These are phyloP conservation scores for Tulasnella sp. DNA, from an alignment of 768 basidiomycete genomes.

Conservation along the genomic window DNA sequence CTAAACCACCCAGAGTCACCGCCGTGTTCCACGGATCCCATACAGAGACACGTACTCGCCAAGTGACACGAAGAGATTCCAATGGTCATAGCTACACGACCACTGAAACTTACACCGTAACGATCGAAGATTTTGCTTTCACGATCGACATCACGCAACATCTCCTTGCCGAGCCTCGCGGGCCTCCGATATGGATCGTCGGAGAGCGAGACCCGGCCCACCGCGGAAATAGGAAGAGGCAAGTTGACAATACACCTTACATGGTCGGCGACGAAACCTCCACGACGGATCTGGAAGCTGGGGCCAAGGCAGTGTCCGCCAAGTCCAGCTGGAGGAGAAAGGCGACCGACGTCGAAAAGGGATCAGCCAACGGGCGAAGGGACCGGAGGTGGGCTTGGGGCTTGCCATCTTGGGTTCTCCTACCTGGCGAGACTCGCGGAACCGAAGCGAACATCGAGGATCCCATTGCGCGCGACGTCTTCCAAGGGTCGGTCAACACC, in stretches of 20 bases:
- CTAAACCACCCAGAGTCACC: conserved; percentile 45
- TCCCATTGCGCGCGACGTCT: background rate
- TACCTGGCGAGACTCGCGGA: background rate
- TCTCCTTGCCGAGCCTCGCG: conserved; percentile 36
- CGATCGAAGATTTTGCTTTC: conserved; percentile 66
- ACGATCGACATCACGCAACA: conserved; percentile 53
- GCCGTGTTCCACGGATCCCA: conserved; percentile 57
- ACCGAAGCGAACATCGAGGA: conserved; percentile 22
- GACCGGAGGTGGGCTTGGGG: conserved; percentile 34
- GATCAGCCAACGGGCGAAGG: background rate
- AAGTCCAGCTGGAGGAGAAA: conserved; percentile 32
- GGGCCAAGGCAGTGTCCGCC: background rate
- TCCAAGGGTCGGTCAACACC: background rate
- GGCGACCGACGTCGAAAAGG: conserved; percentile 43
- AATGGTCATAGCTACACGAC: background rate
- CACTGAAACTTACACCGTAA: conserved; percentile 44
- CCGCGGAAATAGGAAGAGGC: conserved; percentile 57
- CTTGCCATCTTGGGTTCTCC: conserved; percentile 49
- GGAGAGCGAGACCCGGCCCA: conserved; percentile 62
- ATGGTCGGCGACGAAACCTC: conserved; percentile 25
- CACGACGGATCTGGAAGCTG: conserved; percentile 38
- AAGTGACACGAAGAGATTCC: conserved; percentile 39
- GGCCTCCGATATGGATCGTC: conserved; percentile 55
- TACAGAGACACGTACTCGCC: conserved; percentile 49
- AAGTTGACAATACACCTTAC: conserved; percentile 46